Evolutionary conservation across 805 yeast species (phyloP).

Genomic region (Saccharomycopsis vini): DNA sequence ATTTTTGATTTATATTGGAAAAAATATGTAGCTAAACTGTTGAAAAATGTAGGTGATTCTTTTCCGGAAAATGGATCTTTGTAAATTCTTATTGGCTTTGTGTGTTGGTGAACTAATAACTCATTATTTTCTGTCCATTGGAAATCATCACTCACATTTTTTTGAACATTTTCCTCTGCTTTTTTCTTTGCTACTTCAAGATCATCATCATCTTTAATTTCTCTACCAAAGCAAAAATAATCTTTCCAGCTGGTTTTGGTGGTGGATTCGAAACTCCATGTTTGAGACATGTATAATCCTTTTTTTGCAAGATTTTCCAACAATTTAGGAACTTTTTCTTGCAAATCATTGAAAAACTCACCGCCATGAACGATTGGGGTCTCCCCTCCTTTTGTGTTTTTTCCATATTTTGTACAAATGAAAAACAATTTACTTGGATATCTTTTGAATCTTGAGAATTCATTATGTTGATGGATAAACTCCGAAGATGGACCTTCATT

Average conservation of each 20-base stretch:
- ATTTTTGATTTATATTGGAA: constrained; percentile 16
- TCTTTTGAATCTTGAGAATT: constrained; percentile 26
- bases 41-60: constrained; percentile 22
- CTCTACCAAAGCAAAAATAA: constrained; percentile 27
- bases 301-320: constrained; percentile 20
- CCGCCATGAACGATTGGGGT: constrained; percentile 30
- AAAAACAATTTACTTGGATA: constrained; percentile 26
- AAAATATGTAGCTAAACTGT: constrained; percentile 23
- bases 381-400: constrained; percentile 25
- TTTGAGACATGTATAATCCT: constrained; percentile 25
- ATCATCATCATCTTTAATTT: constrained; percentile 23
- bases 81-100: constrained; percentile 20
- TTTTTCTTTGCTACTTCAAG: constrained; percentile 21
- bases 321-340: constrained; percentile 22
- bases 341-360: constrained; percentile 24
- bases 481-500: constrained; percentile 26
- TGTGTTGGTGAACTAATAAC: constrained; percentile 26
- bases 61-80: constrained; percentile 6
- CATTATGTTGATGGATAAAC: constrained; percentile 27
- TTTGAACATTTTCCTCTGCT: constrained; percentile 18
- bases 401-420: constrained; percentile 20
- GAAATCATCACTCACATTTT: constrained; percentile 24
- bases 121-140: constrained; percentile 20
- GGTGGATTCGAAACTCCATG: constrained; percentile 22
- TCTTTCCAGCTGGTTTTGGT: constrained; percentile 25